Evolutionary conservation across 192 early-diverging fungal species (phyloP).

Genomic region (Jimgerdemannia flammicorona): DNA sequence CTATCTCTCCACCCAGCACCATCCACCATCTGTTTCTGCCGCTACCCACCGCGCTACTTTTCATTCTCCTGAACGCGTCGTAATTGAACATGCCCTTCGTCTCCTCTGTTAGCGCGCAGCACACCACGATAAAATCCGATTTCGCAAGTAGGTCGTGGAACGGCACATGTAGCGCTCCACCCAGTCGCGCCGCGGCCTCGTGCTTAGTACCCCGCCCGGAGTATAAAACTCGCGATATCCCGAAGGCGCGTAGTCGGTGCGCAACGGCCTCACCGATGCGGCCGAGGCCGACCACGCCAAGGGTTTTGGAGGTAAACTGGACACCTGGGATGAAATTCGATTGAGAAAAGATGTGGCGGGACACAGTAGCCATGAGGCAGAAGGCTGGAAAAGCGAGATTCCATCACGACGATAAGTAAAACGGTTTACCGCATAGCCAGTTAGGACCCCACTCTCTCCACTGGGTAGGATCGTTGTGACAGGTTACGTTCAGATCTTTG

Average conservation of each 20-base stretch:
- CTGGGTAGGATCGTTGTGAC: constrained; percentile 6
- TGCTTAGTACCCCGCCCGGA: constrained; percentile 47
- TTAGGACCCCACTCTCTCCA: constrained; percentile 63
- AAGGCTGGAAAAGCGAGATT: background rate
- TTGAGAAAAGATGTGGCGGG: too few species aligned
- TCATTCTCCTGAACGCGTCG: constrained; percentile 67
- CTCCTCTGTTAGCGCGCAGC: constrained; percentile 67
- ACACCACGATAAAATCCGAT: constrained; percentile 71
- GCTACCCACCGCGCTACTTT: constrained; percentile 44
- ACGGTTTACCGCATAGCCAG: constrained; percentile 56
- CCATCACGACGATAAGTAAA: background rate
- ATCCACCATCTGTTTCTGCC: background rate
- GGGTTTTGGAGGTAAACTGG: constrained; percentile 71
- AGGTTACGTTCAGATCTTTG: too few species aligned
- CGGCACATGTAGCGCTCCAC: constrained; percentile 15
- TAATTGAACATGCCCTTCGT: constrained; percentile 72
- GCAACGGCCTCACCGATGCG: constrained; percentile 78
- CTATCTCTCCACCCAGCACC: too few species aligned
- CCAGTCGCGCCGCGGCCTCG: constrained; percentile 29
- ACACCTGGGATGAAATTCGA: background rate
- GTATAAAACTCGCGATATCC: constrained; percentile 62
- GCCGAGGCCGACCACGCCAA: constrained; percentile 85
- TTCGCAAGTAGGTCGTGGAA: constrained; percentile 57
- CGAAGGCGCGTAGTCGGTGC: constrained; percentile 69
- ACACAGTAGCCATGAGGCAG: too few species aligned